phyloP scores from a whole-genome alignment of 2,329 filamentous ascomycete species.

The Neoascochyta sp. region DNA sequence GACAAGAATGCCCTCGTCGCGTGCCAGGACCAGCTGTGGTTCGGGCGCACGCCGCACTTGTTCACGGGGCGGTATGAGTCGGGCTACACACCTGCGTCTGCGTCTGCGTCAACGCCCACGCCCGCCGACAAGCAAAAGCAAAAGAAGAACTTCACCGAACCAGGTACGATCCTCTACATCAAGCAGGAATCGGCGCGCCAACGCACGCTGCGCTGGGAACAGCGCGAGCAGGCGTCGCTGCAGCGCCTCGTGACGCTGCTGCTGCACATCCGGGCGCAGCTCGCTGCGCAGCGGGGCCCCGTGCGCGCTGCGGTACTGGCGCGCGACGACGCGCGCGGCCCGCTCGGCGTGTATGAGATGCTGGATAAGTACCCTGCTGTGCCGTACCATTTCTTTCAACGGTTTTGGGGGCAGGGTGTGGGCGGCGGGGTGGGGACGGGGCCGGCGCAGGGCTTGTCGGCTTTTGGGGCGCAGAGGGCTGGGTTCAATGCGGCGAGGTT shows the following conservation, averaged over 20 bases:
- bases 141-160: no score
- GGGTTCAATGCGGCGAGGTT: no score
- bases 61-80: slow-evolving; percentile 19
- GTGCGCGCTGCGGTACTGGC: slow-evolving; percentile 14
- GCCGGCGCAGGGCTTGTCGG: no score
- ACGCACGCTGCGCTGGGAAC: slow-evolving; percentile 21
- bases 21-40: slow-evolving; percentile 32
- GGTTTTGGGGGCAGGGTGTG: no score
- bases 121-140: no score
- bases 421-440: no score
- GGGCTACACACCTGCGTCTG: no score
- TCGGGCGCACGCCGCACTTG: slow-evolving; percentile 25
- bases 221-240: slow-evolving; percentile 18
- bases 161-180: slow-evolving; percentile 10
- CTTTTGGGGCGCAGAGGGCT: no score
- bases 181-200: slow-evolving; percentile 15
- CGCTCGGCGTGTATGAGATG: slow-evolving; percentile 16
- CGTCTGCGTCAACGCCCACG: no score
- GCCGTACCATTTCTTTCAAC: slow-evolving; percentile 10
- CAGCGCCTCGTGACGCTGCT: slow-evolving; percentile 21
- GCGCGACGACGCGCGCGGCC: slow-evolving; percentile 14
- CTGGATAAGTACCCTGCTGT: slow-evolving; percentile 9
- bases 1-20: slow-evolving; percentile 4
- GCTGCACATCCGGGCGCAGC: slow-evolving; percentile 6
- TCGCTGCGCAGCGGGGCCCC: slow-evolving; percentile 14